Conservation (phyloP, 176 grass and related monocot genomes). For the Oryza glumipatula region DNA sequence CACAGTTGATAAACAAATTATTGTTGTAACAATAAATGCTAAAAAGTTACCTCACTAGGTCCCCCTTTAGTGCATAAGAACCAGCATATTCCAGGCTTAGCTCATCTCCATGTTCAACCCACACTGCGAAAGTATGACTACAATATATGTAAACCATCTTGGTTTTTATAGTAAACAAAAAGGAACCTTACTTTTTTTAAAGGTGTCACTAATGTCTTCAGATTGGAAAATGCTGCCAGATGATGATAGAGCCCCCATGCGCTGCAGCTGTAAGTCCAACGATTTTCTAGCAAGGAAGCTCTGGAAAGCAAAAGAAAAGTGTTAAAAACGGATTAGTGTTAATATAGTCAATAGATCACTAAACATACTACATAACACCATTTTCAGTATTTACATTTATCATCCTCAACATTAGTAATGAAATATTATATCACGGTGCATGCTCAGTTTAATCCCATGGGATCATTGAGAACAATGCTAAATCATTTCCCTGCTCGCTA, state of each 20-base stretch:
- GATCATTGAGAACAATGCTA: conserved; percentile 1
- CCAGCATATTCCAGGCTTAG: conserved; percentile 95
- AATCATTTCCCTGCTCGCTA: conserved; percentile 2
- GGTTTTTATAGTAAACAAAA: conserved; percentile 30
- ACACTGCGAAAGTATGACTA: conserved; percentile 61
- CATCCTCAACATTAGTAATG: not conserved
- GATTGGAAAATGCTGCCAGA: conserved; percentile 74
- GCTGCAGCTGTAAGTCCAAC: conserved; percentile 74
- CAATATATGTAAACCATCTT: conserved; percentile 15
- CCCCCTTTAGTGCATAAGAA: conserved; percentile 92
- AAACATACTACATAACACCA: not conserved
- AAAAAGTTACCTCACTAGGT: conserved; percentile 81
- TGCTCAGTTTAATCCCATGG: conserved; percentile 1
- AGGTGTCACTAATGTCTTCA: conserved; percentile 67
- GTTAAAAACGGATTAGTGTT: conserved; percentile 20
- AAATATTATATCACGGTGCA: not conserved
- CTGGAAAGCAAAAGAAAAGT: conserved; percentile 54
- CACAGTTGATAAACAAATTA: conserved; percentile 22
- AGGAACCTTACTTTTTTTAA: conserved; percentile 77
- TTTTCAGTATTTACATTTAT: not conserved
- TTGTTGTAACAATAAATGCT: conserved; percentile 14
- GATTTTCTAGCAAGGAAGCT: conserved; percentile 91
- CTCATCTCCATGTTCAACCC: conserved; percentile 96
- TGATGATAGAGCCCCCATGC: conserved; percentile 70
- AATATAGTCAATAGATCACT: not conserved